Base-by-base conservation (phyloP, 768 basidiomycete genomes). In the Collybiopsis luxurians region DNA sequence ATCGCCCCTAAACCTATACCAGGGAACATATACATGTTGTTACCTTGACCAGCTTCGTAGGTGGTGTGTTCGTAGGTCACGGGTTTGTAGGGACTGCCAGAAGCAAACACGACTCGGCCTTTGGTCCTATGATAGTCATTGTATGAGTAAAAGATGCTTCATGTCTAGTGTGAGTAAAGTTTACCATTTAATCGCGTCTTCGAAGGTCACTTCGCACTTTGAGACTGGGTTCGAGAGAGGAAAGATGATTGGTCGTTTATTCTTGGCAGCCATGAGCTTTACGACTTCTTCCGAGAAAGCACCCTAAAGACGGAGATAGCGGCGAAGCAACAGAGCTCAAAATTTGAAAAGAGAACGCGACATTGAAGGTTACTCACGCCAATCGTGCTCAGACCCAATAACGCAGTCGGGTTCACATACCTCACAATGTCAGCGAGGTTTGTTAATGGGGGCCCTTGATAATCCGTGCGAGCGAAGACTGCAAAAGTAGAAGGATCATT, bases 11-110 rank as follows among this genome's bases (percentile, higher is more conserved):
- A 71, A 1, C 87, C 88, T 56, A 89, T 71, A 17, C 79, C 79
- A 17, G 79, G 80, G 70, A 83, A 84, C 62, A 84, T 83, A 69
- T 85, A 85, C 85, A 90, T 87, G 71, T 90, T 92, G 70, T 92
- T 92, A 10, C 89, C 88, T 67, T 92, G 90, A 0, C 86, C 87
- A 1, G 90, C 82, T 59, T 86, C 83, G 59, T 81, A 73, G 0
- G 63, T 59, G 44, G 73, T 78, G 24, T 80, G 81, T 31, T 78
- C 68, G 64, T 71, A 78, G 47, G 75, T 74, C 44, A 84, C 69
- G 2, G 79, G 67, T 17, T 77, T 71, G 74, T 89, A 92, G 0
- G 90, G 90, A 47, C 81, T 83, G 3, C 90, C 90, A 12, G 84
- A 84, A 0, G 89, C 89, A 61, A 87, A 92, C 57, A 91, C 80